Evolutionary conservation across 345 rosid genomes (phyloP), one percentile per base, ranked within the genome.

Genomic region (Chamaenerion angustifolium): DNA sequence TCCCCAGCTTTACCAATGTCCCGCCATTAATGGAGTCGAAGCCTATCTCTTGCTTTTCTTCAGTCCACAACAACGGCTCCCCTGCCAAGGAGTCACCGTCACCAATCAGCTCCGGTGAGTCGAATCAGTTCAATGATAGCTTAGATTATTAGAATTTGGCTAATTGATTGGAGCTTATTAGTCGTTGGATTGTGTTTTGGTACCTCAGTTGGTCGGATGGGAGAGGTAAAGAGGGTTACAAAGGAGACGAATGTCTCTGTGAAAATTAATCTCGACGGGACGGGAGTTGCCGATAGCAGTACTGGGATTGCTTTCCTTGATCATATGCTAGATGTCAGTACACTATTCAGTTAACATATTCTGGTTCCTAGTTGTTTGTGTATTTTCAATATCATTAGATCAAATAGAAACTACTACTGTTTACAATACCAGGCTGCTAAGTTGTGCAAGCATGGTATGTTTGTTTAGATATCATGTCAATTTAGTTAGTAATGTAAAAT

Each of bases 301-400:
- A 69, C 95, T 18, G 76, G 88, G 18, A 82, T 87, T 45, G 90
- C 94, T 11, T 92, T 92, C 57, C 82, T 92, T 42, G 94, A 88
- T 71, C 95, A 84, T 72, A 90, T 90, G 93, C 59, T 90, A 46
- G 93, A 90, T 74, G 96, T 82, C 46, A 61, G 63, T 55, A 11
- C 37, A 5, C 37, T 31, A 31, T 31, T 31, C 37, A 31, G 37
- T 31, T 8, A 5, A 31, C 37, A 8, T 31, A 31, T 31, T 31
- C 37, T 31, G 37, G 10, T 31, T 31, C 1, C 37, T 31, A 31
- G 3, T 31, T 31, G 8, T 31, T 31, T 31, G 7, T 31, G 37
- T 31, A 31, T 31, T 31, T 31, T 31, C 37, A 31, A 8, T 31
- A 31, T 31, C 37, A 31, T 31, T 31, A 31, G 37, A 5, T 31